phyloP scores from a whole-genome alignment of 2,329 filamentous ascomycete genomes.

The Elsinoe batatas region DNA sequence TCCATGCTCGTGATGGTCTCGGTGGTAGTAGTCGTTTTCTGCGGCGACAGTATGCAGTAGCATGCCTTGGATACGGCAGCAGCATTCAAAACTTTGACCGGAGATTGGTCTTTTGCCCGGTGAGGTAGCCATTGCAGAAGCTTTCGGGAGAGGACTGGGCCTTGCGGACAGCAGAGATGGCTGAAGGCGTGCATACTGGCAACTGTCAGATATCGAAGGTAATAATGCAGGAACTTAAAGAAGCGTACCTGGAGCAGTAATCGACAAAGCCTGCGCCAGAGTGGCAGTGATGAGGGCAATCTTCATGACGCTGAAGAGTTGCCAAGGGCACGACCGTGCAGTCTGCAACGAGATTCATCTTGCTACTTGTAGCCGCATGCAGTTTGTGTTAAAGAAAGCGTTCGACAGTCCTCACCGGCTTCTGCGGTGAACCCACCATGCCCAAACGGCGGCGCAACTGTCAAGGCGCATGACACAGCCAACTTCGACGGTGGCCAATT shows the following conservation, averaged over 20 bases:
- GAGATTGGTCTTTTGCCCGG: slow-evolving; percentile 1
- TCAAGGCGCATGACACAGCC: no score
- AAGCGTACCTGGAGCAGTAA: background rate
- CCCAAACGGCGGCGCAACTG: no score
- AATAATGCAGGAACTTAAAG: background rate
- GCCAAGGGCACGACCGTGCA: background rate
- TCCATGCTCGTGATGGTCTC: background rate
- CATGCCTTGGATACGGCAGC: background rate
- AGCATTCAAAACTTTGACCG: background rate
- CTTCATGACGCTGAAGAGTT: background rate
- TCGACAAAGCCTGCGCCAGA: background rate
- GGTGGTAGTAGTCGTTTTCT: background rate
- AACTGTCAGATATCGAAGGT: background rate
- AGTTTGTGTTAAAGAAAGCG: no score
- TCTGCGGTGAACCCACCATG: no score
- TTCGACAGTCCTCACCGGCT: no score
- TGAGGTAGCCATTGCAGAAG: background rate
- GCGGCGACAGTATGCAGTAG: slow-evolving; percentile 2
- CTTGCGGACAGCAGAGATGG: background rate
- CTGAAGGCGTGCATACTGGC: background rate
- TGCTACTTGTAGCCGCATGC: no score
- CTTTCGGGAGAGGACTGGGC: background rate
- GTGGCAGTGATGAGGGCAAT: background rate
- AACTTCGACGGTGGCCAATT: no score
- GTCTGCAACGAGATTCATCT: background rate